Percentiles rank a stretch among this genome's conserved stretches.
phyloP scores from a whole-genome alignment of 2,329 filamentous ascomycete genomes.

The Ophiocordyceps camponoti-floridani region DNA sequence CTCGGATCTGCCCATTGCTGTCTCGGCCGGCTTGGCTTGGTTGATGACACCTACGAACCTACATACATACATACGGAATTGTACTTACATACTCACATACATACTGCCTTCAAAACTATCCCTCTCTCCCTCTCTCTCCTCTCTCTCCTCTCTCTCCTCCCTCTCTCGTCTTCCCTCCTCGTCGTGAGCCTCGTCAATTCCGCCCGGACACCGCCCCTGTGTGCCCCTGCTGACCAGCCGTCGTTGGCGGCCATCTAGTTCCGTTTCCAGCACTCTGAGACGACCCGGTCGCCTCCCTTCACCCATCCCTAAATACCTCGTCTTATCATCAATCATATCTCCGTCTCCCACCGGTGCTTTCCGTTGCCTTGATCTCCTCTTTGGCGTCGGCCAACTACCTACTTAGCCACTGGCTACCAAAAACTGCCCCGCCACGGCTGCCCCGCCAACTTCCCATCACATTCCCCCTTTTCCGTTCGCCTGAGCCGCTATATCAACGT shows the following conservation, averaged over 20 bases:
- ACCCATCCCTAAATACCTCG: background rate
- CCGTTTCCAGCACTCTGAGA: background rate
- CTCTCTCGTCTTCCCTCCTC: background rate
- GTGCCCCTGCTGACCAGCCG: background rate
- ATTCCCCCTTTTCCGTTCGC: background rate
- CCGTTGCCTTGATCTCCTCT: background rate
- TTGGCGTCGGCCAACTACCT: background rate
- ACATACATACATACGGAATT: background rate
- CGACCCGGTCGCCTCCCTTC: background rate
- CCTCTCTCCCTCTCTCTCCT: background rate
- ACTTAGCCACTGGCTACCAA: too few relatives aligned
- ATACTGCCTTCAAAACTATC: too few relatives aligned
- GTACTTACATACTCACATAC: background rate
- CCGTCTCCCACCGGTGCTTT: background rate
- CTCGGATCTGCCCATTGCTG: background rate
- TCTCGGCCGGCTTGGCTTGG: background rate
- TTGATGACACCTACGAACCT: background rate
- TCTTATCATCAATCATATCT: background rate
- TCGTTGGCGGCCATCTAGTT: background rate
- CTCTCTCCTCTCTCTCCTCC: background rate
- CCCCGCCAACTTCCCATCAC: background rate
- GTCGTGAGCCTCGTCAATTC: background rate
- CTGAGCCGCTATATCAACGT: background rate
- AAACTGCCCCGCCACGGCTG: background rate
- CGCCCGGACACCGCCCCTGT: background rate